Percentiles rank a stretch among this genome's conserved stretches.
Evolutionary conservation across 257 asterid species (phyloP).

Genomic region (Thymus mandschuricus): DNA sequence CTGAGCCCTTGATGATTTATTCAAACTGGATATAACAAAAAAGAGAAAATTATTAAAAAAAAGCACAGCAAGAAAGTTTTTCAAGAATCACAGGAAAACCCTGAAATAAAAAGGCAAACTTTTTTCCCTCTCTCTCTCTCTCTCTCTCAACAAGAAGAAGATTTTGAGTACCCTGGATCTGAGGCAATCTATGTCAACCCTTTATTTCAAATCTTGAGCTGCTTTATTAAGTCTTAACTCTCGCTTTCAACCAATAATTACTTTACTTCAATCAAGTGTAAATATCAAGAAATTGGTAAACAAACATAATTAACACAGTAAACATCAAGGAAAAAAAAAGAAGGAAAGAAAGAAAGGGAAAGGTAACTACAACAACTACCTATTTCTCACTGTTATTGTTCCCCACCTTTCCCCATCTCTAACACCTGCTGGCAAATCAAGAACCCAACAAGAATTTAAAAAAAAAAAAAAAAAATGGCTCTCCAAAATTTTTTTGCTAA

Average conservation of each 20-base stretch:
- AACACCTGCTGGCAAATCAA: slow-evolving; percentile 38
- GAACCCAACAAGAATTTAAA: slow-evolving; percentile 2
- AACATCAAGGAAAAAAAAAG: slow-evolving; percentile 8
- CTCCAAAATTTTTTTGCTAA: background rate
- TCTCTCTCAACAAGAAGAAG: slow-evolving; percentile 36
- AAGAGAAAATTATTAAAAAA: slow-evolving; percentile 52
- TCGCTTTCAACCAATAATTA: slow-evolving; percentile 50
- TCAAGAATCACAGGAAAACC: slow-evolving; percentile 72
- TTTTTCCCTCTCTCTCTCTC: slow-evolving; percentile 17
- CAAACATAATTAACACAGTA: slow-evolving; percentile 19
- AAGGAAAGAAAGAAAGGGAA: slow-evolving; percentile 9
- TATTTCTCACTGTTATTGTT: slow-evolving; percentile 26
- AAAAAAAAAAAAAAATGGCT: background rate
- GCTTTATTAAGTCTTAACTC: slow-evolving; percentile 33
- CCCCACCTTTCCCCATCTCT: slow-evolving; percentile 40
- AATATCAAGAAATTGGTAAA: slow-evolving; percentile 30
- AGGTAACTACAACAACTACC: slow-evolving; percentile 27
- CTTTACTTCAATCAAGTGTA: slow-evolving; percentile 31
- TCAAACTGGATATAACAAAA: slow-evolving; percentile 34
- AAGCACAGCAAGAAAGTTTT: slow-evolving; percentile 51
- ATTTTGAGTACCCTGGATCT: slow-evolving; percentile 81
- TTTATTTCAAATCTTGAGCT: slow-evolving; percentile 46
- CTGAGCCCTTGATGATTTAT: slow-evolving; percentile 35
- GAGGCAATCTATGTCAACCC: slow-evolving; percentile 80
- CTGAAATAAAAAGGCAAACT: slow-evolving; percentile 56